Base-by-base conservation (phyloP, 2,329 filamentous ascomycete species). In the Sporothrix curviconia region DNA sequence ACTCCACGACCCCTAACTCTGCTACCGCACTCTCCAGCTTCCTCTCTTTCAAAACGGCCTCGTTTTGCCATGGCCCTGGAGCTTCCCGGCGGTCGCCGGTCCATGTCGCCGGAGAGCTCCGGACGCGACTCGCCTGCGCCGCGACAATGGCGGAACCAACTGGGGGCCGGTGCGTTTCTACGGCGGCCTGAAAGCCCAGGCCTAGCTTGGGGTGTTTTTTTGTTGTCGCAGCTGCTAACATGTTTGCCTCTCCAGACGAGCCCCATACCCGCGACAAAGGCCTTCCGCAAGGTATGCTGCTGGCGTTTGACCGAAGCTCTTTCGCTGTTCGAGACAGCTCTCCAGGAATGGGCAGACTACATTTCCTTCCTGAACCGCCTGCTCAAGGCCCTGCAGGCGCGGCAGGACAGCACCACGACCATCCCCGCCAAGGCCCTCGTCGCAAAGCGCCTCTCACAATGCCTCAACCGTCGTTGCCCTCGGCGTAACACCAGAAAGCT, bases 261-360 rank as follows among this genome's bases (percentile, higher is more conserved):
- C 64, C 73, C 51, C 75, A 75, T 14, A 73, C 73, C 43, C 84
- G 83, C 69, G 84, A 86, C 71, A 86, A n/a, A 86, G 70, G 72
- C 79, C 55, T 92, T 90, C 70, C 90, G 92, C 64, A 88, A 92
- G n/a, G 71, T 99, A 97, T 82, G 90, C 91, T 44, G 83, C 86
- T 50, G 88, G 85, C 59, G 86, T 99, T n/a, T 63, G 92, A 97
- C 68, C 84, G 91, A n/a, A 70, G 89, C 91, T 34, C 80, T 99
- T 61, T 83, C 88, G 46, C 79, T 96, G 34, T 99, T 96, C 75
- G 94, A 99, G 69, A 92, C 90, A 15, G 85, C 90, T 30, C 79
- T 96, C 64, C 91, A 97, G 73, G 94, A 99, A 83, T 99, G 94
- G 94, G 94, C 95, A 50, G 94, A 99, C 74, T 99, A 99, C 70